Evolutionary conservation across 2,329 filamentous ascomycete genomes (phyloP).

Genomic region (Lomentospora prolificans): DNA sequence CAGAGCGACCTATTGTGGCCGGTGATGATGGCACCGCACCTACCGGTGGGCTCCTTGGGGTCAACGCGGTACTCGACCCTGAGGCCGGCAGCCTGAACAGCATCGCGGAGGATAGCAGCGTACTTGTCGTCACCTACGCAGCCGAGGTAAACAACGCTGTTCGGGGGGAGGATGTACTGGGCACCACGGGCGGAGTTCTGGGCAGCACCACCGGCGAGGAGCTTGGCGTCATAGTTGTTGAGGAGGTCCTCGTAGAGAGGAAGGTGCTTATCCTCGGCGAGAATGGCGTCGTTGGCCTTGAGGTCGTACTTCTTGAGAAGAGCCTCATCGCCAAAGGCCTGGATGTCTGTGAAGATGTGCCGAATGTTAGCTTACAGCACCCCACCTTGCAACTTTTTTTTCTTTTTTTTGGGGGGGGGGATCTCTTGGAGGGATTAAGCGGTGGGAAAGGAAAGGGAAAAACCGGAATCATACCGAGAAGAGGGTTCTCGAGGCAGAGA

Average conservation of each 20-base stretch:
- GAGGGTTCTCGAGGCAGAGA: conserved; percentile 91
- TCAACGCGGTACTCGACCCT: conserved; percentile 94
- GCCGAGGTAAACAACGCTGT: conserved; percentile 88
- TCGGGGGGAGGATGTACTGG: conserved; percentile 84
- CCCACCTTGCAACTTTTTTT: not conserved
- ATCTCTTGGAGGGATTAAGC: not conserved
- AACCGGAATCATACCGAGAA: conserved; percentile 58
- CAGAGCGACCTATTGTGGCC: conserved; percentile 91
- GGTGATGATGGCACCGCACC: conserved; percentile 94
- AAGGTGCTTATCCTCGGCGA: conserved; percentile 85
- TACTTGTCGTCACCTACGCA: conserved; percentile 95
- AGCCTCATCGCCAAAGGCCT: conserved; percentile 70
- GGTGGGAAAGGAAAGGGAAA: not conserved
- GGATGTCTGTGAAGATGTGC: conserved; percentile 58
- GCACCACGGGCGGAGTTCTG: conserved; percentile 96
- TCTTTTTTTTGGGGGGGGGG: no score
- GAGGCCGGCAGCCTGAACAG: conserved; percentile 79
- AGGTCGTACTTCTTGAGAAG: conserved; percentile 87
- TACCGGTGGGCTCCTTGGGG: conserved; percentile 72
- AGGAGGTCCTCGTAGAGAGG: conserved; percentile 88
- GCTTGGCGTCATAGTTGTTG: conserved; percentile 82
- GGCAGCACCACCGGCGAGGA: conserved; percentile 91
- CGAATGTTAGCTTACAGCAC: not conserved
- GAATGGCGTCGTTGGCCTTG: conserved; percentile 95
- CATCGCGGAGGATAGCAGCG: conserved; percentile 75